Percentiles rank a stretch among this genome's conserved stretches.
These are phyloP conservation scores for Ogataea angusta DNA, from an alignment of 805 yeast genomes.

Conservation along the genomic window DNA sequence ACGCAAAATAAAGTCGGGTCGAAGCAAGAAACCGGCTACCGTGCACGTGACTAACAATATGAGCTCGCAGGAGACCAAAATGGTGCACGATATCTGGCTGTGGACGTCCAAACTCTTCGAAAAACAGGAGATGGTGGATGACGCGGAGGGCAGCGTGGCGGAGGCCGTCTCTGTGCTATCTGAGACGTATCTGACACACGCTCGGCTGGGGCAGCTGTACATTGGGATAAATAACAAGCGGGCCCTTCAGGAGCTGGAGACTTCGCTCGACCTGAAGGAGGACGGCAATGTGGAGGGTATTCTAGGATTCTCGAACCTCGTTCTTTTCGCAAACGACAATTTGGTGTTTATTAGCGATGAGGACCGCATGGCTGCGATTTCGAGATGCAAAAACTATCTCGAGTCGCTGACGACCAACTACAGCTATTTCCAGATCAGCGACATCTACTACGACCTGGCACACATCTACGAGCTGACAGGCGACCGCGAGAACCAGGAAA, in stretches of 20 bases:
- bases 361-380: conserved; percentile 60
- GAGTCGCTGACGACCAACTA: conserved; percentile 41
- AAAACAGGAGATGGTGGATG: conserved; percentile 49
- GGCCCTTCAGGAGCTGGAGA: conserved; percentile 64
- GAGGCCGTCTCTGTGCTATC: conserved; percentile 59
- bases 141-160: conserved; percentile 66
- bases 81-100: conserved; percentile 68
- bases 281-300: conserved; percentile 50
- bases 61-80: conserved; percentile 30
- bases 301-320: conserved; percentile 51
- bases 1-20: conserved; percentile 14
- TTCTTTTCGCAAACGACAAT: conserved; percentile 32
- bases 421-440: conserved; percentile 41
- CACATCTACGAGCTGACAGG: conserved; percentile 62
- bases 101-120: conserved; percentile 66
- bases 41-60: conserved; percentile 2
- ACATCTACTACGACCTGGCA: conserved; percentile 69
- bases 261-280: conserved; percentile 46
- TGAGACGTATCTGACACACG: conserved; percentile 46
- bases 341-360: conserved; percentile 46
- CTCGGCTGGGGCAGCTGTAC: conserved; percentile 47
- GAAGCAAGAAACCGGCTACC: conserved; percentile 15
- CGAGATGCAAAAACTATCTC: conserved; percentile 48
- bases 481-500: conserved; percentile 40
- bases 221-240: conserved; percentile 31